A percentile compares a stretch with the other conserved stretches of the same genome.
These are phyloP conservation scores for Lignosus rhinocerotis DNA, from an alignment of 1,284 basidiomycete genomes.

Conservation along the genomic window DNA sequence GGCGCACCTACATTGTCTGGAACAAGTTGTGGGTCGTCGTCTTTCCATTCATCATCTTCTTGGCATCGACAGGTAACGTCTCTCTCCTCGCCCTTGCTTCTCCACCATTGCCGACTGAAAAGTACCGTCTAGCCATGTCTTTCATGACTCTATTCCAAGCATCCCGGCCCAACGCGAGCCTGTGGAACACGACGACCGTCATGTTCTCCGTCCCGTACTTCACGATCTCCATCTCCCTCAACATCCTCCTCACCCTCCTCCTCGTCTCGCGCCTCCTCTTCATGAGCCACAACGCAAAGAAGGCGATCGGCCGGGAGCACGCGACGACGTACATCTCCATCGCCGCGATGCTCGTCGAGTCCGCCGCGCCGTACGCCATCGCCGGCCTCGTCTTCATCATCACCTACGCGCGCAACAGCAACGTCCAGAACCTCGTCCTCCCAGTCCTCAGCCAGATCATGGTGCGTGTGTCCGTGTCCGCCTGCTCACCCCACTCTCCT, in stretches of 20 bases:
- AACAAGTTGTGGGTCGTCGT: slow-evolving; percentile 6
- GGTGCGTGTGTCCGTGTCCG: background rate
- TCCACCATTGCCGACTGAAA: background rate
- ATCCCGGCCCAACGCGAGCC: slow-evolving; percentile 11
- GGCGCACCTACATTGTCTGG: slow-evolving; percentile 32
- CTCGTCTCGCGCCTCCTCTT: slow-evolving; percentile 38
- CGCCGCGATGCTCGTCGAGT: slow-evolving; percentile 35
- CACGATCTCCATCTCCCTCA: slow-evolving; percentile 31
- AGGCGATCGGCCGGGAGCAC: slow-evolving; percentile 29
- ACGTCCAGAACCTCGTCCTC: slow-evolving; percentile 25
- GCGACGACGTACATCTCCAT: slow-evolving; percentile 29
- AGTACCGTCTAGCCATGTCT: slow-evolving; percentile 5
- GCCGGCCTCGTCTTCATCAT: slow-evolving; percentile 34
- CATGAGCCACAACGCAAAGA: slow-evolving; percentile 30
- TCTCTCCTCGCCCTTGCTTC: background rate
- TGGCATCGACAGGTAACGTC: slow-evolving; percentile 16
- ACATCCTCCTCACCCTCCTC: slow-evolving; percentile 38
- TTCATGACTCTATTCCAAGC: slow-evolving; percentile 16
- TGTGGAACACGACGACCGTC: slow-evolving; percentile 8
- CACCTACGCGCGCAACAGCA: slow-evolving; percentile 28
- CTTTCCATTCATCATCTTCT: slow-evolving; percentile 14
- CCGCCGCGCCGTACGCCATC: slow-evolving; percentile 32
- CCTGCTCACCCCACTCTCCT: background rate
- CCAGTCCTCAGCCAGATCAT: slow-evolving; percentile 24
- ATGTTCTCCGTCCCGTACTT: slow-evolving; percentile 24